Conservation (phyloP, 306 rosid species). For the Fagus sylvatica region DNA sequence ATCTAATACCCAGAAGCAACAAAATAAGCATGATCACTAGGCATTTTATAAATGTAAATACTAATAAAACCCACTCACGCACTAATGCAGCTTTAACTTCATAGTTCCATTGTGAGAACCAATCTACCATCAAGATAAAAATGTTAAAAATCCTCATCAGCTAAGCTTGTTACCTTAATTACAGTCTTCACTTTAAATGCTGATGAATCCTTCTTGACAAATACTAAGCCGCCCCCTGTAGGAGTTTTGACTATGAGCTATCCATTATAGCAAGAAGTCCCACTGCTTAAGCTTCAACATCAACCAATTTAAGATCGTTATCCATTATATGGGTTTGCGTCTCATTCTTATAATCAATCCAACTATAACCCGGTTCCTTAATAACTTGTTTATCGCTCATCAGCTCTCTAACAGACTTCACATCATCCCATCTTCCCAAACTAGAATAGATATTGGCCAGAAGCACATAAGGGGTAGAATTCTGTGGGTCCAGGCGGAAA, state of each 20-base stretch:
- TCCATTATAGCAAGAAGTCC: slow-evolving; percentile 1
- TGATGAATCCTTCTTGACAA: background rate
- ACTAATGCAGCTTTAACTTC: background rate
- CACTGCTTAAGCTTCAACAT: slow-evolving; percentile 1
- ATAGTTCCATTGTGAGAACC: background rate
- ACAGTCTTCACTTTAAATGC: background rate
- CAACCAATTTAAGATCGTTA: slow-evolving; percentile 18
- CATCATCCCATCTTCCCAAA: slow-evolving; percentile 87
- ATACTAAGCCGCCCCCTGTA: background rate
- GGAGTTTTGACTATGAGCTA: background rate
- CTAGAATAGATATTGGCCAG: slow-evolving; percentile 76
- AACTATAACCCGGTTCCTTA: slow-evolving; percentile 75
- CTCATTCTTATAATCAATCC: slow-evolving; percentile 49
- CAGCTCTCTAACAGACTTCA: slow-evolving; percentile 55
- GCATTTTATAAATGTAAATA: too few relatives aligned
- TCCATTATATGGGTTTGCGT: slow-evolving; percentile 18
- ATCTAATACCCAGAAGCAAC: background rate
- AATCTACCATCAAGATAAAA: background rate
- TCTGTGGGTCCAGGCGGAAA: slow-evolving; percentile 53
- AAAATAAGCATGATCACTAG: too few relatives aligned
- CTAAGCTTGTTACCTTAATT: background rate
- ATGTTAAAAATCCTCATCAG: background rate
- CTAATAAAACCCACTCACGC: background rate
- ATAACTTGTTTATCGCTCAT: slow-evolving; percentile 56
- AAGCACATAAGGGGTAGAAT: slow-evolving; percentile 68